These are phyloP conservation scores for Flaveria bidentis DNA, from an alignment of 129 eudicot genomes.

Conservation along the genomic window DNA sequence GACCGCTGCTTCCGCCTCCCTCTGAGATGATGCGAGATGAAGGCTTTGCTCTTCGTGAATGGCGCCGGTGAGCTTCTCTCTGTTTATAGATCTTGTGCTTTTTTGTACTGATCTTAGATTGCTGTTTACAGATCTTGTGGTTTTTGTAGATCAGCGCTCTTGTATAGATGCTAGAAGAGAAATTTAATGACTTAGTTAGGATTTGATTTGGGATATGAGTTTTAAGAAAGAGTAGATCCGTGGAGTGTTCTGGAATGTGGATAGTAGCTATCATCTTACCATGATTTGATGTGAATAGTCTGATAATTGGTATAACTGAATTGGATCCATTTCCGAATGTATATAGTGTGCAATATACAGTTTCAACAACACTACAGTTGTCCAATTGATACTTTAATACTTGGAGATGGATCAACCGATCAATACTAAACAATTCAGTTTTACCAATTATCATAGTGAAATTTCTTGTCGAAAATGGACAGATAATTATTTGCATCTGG, in stretches of 20 bases:
- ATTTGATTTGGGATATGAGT: conserved; percentile 7
- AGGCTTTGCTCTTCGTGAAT: conserved; percentile 79
- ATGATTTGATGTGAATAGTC: neutral
- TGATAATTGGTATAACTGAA: too few species aligned
- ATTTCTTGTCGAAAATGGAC: neutral
- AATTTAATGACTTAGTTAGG: neutral
- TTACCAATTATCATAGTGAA: neutral
- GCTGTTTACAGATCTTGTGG: too few species aligned
- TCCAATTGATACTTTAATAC: too few species aligned
- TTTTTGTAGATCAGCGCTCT: neutral
- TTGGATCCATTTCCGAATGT: too few species aligned
- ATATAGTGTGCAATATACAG: too few species aligned
- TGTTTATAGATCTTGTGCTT: conserved; percentile 8
- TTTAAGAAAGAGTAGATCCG: neutral
- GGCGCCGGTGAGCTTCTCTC: conserved; percentile 61
- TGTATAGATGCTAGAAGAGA: neutral
- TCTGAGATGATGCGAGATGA: conserved; percentile 67
- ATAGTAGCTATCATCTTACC: neutral
- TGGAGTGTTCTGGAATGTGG: neutral
- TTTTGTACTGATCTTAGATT: too few species aligned
- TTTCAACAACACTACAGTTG: too few species aligned
- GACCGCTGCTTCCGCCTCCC: conserved; percentile 86
- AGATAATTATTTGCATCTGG: neutral
- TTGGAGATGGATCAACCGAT: too few species aligned
- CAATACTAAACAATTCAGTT: too few species aligned